Evolutionary conservation across 2,329 filamentous ascomycete genomes (phyloP), one percentile per base, ranked within the genome.

Genomic region (Ophioceras dolichostomum): DNA sequence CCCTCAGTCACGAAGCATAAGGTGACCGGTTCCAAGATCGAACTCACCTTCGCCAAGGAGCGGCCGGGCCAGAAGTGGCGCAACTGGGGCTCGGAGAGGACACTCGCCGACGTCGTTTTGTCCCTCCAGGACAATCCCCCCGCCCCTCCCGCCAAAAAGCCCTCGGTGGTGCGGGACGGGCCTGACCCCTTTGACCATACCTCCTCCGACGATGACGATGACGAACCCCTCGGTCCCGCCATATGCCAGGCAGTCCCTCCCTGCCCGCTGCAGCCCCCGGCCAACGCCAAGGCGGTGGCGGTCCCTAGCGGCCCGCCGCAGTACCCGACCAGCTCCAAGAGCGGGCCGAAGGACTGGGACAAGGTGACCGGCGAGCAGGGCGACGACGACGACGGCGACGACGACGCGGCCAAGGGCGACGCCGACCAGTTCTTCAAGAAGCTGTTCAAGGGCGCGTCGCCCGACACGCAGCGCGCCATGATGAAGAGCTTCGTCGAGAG

Each of bases 401-500:
- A 71, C 0, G 68, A 73, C 1, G 61, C 70, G 10, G 68, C 72
- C 42, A 70, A 68, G 2, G 76, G 80, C 41, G 74, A 81, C 20
- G 76, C 87, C 8, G 82, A 93, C 49, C 54, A 58, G 10, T 96
- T 95, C 62, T 98, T 98, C 68, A 91, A 93, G 67, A 79, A 82
- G 51, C 66, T 98, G 2, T 96, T 89, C 61, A 76, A 81, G 44
- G 68, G 65, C 26, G 78, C 85, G 0, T 77, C 81, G 34, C 75
- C 79, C 0, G 89, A 98, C 48, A 84, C 85, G 41, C 77, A 78
- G 53, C 76, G 87, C 2, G 91, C 91, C 8, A 98, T 98, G 91
- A 85, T 93, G 76, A 98, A 98, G 73, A 94, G 85, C 53, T 96
- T 85, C 52, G 70, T 77, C 12, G 89, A 98, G 67, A 95, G 88